Evolutionary conservation across 257 asterid genomes (phyloP).

Genomic region (Solanum tarijense): DNA sequence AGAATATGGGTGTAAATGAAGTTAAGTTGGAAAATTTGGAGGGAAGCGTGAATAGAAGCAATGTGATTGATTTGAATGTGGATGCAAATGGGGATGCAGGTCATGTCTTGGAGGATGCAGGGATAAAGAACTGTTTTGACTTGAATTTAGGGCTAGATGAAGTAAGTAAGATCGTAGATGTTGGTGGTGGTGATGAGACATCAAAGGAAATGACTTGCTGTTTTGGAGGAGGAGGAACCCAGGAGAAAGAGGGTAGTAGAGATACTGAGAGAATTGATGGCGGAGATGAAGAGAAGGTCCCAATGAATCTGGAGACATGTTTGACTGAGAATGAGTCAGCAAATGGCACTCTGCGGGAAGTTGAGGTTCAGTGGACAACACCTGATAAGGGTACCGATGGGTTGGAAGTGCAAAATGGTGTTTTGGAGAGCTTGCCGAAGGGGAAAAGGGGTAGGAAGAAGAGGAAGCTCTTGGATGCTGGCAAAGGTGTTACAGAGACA

Average conservation of each 20-base stretch:
- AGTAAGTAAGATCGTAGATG: slow-evolving; percentile 30
- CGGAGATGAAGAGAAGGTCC: not conserved
- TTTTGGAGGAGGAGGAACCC: not conserved
- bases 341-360: slow-evolving; percentile 3
- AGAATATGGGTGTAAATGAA: slow-evolving; percentile 7
- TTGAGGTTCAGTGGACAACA: slow-evolving; percentile 1
- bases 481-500: slow-evolving; percentile 33
- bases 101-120: slow-evolving; percentile 4
- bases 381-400: slow-evolving; percentile 2
- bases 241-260: not conserved
- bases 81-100: slow-evolving; percentile 41
- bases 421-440: slow-evolving; percentile 18
- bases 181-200: slow-evolving; percentile 13
- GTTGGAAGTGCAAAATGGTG: slow-evolving; percentile 20
- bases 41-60: slow-evolving; percentile 13
- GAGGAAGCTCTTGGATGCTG: slow-evolving; percentile 19
- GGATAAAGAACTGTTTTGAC: slow-evolving; percentile 44
- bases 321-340: not conserved
- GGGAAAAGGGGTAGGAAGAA: slow-evolving; percentile 58
- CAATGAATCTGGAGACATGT: not conserved
- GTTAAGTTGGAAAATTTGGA: not conserved
- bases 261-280: not conserved
- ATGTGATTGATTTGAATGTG: slow-evolving; percentile 63
- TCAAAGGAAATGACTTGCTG: slow-evolving; percentile 2
- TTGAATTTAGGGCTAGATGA: slow-evolving; percentile 72